Conservation (phyloP, 1,139 yeast genomes). For the Pichia sp. region DNA sequence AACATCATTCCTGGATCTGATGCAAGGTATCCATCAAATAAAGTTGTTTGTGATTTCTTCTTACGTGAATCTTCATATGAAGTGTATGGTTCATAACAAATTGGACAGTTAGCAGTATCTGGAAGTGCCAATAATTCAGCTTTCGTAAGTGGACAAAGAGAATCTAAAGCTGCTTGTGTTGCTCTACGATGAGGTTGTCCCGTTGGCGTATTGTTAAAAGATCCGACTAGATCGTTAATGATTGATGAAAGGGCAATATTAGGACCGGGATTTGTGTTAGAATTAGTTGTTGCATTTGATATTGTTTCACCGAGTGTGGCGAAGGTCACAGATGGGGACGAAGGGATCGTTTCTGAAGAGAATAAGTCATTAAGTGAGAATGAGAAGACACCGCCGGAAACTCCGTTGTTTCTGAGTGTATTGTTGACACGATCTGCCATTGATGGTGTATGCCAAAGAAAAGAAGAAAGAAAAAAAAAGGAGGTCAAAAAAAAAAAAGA, state of each 20-base stretch:
- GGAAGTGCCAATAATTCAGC: constrained; percentile 16
- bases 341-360: background rate
- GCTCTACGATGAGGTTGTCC: constrained; percentile 2
- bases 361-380: constrained; percentile 6
- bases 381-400: constrained; percentile 7
- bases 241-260: no score
- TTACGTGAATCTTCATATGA: constrained; percentile 10
- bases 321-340: no score
- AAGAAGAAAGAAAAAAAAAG: no score
- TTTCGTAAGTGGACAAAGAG: constrained; percentile 12
- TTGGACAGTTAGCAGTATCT: constrained; percentile 19
- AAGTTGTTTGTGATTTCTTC: background rate
- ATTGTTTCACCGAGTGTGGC: background rate
- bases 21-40: constrained; percentile 15
- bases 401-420: background rate
- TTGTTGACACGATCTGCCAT: constrained; percentile 5
- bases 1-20: constrained; percentile 24
- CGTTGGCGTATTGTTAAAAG: background rate
- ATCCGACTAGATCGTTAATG: background rate
- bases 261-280: background rate
- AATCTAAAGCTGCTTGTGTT: constrained; percentile 2
- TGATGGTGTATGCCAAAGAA: no score
- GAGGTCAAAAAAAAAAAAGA: no score
- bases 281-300: background rate
- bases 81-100: constrained; percentile 26